phyloP scores from a whole-genome alignment of 352 stramenopile genomes.

The Phytophthora tentaculata region DNA sequence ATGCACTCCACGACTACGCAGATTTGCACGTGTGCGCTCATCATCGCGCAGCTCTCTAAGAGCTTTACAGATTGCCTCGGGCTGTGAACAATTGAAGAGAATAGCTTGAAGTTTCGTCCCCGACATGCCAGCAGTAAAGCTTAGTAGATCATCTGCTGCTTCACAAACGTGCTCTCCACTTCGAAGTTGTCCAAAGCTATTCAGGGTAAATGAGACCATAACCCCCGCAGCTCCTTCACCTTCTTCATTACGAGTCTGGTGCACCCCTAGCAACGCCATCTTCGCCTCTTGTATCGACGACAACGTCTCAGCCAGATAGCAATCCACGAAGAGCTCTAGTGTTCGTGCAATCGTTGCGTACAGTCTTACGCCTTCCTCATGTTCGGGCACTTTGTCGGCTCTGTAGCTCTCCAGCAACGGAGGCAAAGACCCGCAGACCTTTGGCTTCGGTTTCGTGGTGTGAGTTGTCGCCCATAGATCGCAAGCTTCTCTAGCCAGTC shows the following conservation, averaged over 20 bases:
- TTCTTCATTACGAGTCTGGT: conserved; percentile 21
- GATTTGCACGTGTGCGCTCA: conserved; percentile 11
- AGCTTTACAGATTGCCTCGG: conserved; percentile 84
- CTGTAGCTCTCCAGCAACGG: conserved; percentile 91
- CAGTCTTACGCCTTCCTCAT: conserved; percentile 67
- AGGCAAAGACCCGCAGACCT: conserved; percentile 80
- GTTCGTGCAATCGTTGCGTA: conserved; percentile 78
- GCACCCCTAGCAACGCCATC: conserved; percentile 81
- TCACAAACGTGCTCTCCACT: conserved; percentile 70
- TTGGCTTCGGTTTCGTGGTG: conserved; percentile 15
- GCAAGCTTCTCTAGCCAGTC: conserved; percentile 62
- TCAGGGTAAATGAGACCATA: conserved; percentile 88
- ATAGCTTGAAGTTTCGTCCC: conserved; percentile 58
- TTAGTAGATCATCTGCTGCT: conserved; percentile 47
- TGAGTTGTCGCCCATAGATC: conserved; percentile 23
- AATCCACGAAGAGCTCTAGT: conserved; percentile 74
- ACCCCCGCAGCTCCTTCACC: conserved; percentile 43
- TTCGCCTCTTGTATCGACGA: conserved; percentile 84
- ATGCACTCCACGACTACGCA: conserved; percentile 30
- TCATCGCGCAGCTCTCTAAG: conserved; percentile 57
- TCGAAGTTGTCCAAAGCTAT: conserved; percentile 64
- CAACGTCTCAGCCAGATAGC: conserved; percentile 90
- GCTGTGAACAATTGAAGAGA: conserved; percentile 92
- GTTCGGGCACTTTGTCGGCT: conserved; percentile 74
- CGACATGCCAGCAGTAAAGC: conserved; percentile 30